Percentiles rank a stretch among this genome's conserved stretches.
Evolutionary conservation across 2,329 filamentous ascomycete species (phyloP).

Genomic region (Paraphaeosphaeria minitans): DNA sequence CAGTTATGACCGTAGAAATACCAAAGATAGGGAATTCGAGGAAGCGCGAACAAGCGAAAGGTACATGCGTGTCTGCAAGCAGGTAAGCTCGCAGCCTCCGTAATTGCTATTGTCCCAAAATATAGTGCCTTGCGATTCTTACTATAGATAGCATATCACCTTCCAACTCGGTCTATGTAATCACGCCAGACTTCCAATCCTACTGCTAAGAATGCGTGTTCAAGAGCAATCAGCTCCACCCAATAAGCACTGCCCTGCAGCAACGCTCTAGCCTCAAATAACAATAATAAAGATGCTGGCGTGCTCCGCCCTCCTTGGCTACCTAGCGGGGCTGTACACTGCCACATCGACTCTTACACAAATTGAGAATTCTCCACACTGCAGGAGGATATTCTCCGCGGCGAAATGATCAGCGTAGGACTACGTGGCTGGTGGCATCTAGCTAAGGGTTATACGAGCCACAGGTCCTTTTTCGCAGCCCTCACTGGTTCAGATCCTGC

Average conservation of each 20-base stretch:
- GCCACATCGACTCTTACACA: neutral
- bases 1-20: no score
- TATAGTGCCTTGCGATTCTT: no score
- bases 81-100: no score
- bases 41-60: no score
- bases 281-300: neutral
- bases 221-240: neutral
- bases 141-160: no score
- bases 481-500: neutral
- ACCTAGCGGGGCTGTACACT: conserved; percentile 2
- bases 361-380: neutral
- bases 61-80: no score
- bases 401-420: neutral
- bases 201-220: neutral
- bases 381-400: no score
- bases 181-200: neutral
- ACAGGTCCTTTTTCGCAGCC: neutral
- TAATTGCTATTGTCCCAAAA: no score
- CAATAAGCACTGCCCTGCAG: neutral
- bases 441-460: neutral
- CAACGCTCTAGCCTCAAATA: neutral
- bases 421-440: neutral
- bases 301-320: conserved; percentile 2
- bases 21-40: no score
- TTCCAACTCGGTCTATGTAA: neutral